Base-by-base conservation (phyloP, 495 filamentous ascomycete genomes). In the Daldinia bambusicola region DNA sequence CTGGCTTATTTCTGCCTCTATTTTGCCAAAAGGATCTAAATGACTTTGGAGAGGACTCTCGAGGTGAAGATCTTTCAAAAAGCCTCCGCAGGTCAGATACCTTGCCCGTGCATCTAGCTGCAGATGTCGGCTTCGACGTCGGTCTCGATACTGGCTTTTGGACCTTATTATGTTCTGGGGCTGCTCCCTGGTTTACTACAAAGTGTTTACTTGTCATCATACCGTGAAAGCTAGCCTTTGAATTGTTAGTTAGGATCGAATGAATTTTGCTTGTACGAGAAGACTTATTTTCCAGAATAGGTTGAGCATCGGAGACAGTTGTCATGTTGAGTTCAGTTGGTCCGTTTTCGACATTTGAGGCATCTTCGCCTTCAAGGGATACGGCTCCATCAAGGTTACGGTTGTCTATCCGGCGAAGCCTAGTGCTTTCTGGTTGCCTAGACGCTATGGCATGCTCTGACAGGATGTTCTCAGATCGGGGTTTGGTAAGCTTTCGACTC, bases 71-170 rank as follows among this genome's bases (percentile, higher is more conserved):
- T 48, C 70, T 51, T 45, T 80, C 77, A 58, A 80, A 81, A 0
- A 79, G 20, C 14, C 55, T 70, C 36, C 76, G 74, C 32, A 79
- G 69, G 13, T 75, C 69, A 1, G 77, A 70, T 6, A 79, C 77
- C 34, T 67, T 75, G 13, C 71, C 43, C 9, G 56, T 38, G 32
- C 55, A 71, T 38, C 64, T 48, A 12, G 22, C 53, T 4, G 20
- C 13, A 10, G 60, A 13, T 32, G 43, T 8, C 14, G 58, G 41
- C 45, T 70, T 70, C 1, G 45, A 26, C 22, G 10, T 6, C 14
- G 48, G 40, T 22, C 16, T 61, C 18, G 53, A 26, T 32, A 13
- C 13, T 20, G 55, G 34, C 32, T 22, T 61, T 30, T 48, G 36
- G 12, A 32, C 37, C 20, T 13, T 63, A 10, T 26, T 30, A 10